These are phyloP conservation scores for Penicillium sp. DNA, from an alignment of 2,329 filamentous ascomycete genomes.

Conservation along the genomic window DNA sequence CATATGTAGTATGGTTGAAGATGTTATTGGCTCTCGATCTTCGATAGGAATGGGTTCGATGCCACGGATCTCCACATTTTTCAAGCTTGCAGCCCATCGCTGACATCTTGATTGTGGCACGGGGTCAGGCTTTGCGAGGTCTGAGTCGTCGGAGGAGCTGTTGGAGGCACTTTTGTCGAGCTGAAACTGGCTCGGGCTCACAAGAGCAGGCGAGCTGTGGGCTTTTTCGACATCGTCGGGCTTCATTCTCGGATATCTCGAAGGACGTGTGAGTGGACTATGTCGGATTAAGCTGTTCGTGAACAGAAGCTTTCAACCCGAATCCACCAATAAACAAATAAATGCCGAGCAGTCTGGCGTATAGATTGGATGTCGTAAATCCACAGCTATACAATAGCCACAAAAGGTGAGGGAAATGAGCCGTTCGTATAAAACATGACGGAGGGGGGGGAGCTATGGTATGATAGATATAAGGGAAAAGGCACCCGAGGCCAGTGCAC, in stretches of 20 bases:
- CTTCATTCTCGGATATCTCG: conserved; percentile 13
- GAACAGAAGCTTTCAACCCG: not conserved
- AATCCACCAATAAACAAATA: not conserved
- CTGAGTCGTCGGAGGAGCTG: not conserved
- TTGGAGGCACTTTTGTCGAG: conserved; percentile 18
- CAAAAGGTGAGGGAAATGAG: not conserved
- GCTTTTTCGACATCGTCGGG: conserved; percentile 30
- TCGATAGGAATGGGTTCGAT: conserved; percentile 31
- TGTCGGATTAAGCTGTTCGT: not conserved
- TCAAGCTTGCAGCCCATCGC: conserved; percentile 28
- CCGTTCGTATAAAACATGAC: not conserved
- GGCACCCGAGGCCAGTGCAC: conserved; percentile 3
- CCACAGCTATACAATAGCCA: not conserved
- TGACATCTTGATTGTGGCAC: conserved; percentile 20
- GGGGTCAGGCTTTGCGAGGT: conserved; percentile 11
- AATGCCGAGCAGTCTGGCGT: not conserved
- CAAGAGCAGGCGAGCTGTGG: conserved; percentile 24
- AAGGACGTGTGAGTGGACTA: not conserved
- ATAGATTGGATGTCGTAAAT: conserved; percentile 1
- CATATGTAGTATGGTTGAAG: conserved; percentile 32
- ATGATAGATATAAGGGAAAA: conserved; percentile 24
- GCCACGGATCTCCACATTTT: conserved; percentile 27
- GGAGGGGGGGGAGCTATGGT: conserved; percentile 5
- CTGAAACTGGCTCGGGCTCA: conserved; percentile 25
- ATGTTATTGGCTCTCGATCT: conserved; percentile 28